Percentiles rank a stretch among this genome's conserved stretches.
Conservation (phyloP, 805 yeast species). For the Suhomyces vadensis region DNA sequence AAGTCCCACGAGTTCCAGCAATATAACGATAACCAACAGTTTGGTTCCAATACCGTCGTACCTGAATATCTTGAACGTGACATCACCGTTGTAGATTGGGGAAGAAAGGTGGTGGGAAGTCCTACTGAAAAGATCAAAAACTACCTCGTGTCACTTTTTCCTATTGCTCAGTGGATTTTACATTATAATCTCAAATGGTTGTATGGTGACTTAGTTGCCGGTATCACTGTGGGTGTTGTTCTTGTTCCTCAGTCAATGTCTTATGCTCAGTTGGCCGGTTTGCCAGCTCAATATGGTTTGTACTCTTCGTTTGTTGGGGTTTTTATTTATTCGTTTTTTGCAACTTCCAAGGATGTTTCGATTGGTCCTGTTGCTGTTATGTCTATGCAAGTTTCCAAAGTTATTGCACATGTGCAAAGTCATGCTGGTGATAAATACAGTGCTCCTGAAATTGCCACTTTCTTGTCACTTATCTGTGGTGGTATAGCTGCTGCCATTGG, state of each 20-base stretch:
- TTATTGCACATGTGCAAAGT: constrained; percentile 60
- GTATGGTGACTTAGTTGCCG: constrained; percentile 82
- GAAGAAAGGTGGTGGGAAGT: constrained; percentile 25
- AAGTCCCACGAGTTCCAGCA: constrained; percentile 18
- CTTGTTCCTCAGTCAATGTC: constrained; percentile 96
- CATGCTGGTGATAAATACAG: constrained; percentile 44
- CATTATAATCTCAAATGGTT: constrained; percentile 83
- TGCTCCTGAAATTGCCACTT: constrained; percentile 78
- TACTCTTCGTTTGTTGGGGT: constrained; percentile 93
- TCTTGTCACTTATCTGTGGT: constrained; percentile 80
- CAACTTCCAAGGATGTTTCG: constrained; percentile 92
- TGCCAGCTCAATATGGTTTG: constrained; percentile 81
- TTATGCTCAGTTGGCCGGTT: constrained; percentile 82
- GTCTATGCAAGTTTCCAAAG: constrained; percentile 83
- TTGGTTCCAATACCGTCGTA: constrained; percentile 18
- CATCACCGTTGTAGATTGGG: constrained; percentile 37
- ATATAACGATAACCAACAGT: constrained; percentile 7
- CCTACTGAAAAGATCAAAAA: constrained; percentile 42
- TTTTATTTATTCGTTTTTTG: constrained; percentile 83
- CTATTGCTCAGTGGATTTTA: constrained; percentile 79
- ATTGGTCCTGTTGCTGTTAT: constrained; percentile 97
- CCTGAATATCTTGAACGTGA: constrained; percentile 39
- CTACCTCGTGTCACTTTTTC: constrained; percentile 70
- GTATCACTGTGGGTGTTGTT: constrained; percentile 90
- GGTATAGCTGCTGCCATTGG: constrained; percentile 83